Evolutionary conservation across 2,329 filamentous ascomycete genomes (phyloP), one percentile per base, ranked within the genome.

Genomic region (Aspergillus tubingensis): DNA sequence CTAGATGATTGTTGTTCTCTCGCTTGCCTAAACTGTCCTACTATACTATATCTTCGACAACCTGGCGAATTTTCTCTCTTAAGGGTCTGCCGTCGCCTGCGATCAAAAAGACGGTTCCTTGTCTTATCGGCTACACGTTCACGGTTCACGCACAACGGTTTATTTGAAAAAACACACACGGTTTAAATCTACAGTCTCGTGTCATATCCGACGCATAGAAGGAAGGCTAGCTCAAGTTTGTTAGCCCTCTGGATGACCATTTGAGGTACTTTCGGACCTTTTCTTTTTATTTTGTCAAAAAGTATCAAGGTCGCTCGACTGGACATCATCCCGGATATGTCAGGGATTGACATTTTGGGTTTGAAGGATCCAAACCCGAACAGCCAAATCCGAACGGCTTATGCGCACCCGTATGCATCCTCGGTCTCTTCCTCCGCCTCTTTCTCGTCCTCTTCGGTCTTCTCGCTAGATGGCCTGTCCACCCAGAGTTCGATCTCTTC

Each of bases 371-470:
- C 73, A 69, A 76, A 77, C 73, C 72, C 74, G 65, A 66, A 72
- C 61, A 64, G 68, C 64, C 69, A 71, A 66, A 69, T 72, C 58
- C 70, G 71, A 76, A 75, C 70, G 64, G 69, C 71, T 57, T 70
- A 73, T 67, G 71, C 73, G 71, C 78, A 82, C 71, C 85, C 87
- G 66, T 93, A 91, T 77, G 86, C 85, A 74, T 85, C 87, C 61
- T 88, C 89, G 44, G 80, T 92, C 81, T 86, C 88, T 72, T 89
- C 89, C 59, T 91, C 90, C 68, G 86, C 89, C 60, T 92, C 91
- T 30, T 89, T 89, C 58, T 92, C 90, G 19, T 85, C 88, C 60
- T 86, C 87, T 58, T 95, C 91, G 36, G 83, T 92, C 69, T 95
- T 91, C 83, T 95, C 91, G 66, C 83, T 89, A 71, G 85, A 86